Evolutionary conservation across 139 green algal species (phyloP).

Genomic region (Desmodesmus armatus): DNA sequence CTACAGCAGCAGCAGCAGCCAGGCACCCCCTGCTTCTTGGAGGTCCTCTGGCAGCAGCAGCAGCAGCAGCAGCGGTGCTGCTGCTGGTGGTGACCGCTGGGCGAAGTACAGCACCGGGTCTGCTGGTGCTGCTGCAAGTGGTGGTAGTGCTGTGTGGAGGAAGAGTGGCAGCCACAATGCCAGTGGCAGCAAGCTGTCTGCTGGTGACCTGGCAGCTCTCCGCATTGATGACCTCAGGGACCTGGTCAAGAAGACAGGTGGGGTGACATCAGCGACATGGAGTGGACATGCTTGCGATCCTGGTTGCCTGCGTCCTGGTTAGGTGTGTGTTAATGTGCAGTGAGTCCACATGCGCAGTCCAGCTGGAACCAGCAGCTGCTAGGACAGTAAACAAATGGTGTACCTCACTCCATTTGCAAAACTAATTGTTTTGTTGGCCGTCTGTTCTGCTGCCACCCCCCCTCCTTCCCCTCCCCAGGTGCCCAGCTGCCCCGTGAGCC

Average conservation of each 20-base stretch:
- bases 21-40: constrained; percentile 18
- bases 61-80: background rate
- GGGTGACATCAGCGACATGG: no score
- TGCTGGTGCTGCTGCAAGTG: background rate
- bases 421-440: no score
- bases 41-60: background rate
- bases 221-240: constrained; percentile 42
- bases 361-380: no score
- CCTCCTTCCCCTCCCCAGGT: no score
- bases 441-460: no score
- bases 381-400: no score
- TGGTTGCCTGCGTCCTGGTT: no score
- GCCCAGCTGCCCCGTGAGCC: constrained; percentile 41
- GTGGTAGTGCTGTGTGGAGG: constrained; percentile 23
- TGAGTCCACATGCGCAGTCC: no score
- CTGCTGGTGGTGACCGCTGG: constrained; percentile 12
- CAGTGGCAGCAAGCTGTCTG: constrained; percentile 2
- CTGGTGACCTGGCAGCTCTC: constrained; percentile 24
- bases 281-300: no score
- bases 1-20: background rate
- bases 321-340: no score
- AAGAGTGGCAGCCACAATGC: constrained; percentile 37
- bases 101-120: constrained; percentile 27
- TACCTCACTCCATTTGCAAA: no score
- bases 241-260: constrained; percentile 44